Conservation (phyloP, 2,329 filamentous ascomycete species). For the Monascus ruber region DNA sequence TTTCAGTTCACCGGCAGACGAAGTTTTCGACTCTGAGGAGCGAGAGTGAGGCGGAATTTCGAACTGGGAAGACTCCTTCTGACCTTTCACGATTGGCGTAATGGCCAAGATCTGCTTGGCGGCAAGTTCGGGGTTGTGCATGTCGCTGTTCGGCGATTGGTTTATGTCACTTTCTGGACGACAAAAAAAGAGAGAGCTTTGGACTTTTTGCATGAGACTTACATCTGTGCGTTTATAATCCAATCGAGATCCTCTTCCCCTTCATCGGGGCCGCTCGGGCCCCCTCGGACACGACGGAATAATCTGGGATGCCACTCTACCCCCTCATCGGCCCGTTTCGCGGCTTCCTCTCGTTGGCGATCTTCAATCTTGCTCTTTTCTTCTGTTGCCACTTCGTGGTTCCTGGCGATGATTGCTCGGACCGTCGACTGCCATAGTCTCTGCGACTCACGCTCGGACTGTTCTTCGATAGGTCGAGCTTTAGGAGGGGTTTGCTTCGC, state of each 20-base stretch:
- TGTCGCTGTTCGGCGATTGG: slow-evolving; percentile 39
- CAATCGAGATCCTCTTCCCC: slow-evolving; percentile 86
- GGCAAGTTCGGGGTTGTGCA: slow-evolving; percentile 55
- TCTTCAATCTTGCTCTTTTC: slow-evolving; percentile 97
- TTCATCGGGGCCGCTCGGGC: slow-evolving; percentile 59
- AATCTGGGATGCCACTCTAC: slow-evolving; percentile 80
- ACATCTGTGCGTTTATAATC: slow-evolving; percentile 86
- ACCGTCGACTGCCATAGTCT: slow-evolving; percentile 74
- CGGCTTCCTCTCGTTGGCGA: slow-evolving; percentile 77
- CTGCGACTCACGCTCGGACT: slow-evolving; percentile 83
- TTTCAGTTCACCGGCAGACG: no score
- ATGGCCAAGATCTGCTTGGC: slow-evolving; percentile 76
- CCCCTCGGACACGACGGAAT: slow-evolving; percentile 64
- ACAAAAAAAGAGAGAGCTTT: no score
- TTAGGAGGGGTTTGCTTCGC: slow-evolving; percentile 65
- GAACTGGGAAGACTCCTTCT: slow-evolving; percentile 47
- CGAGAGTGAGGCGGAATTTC: slow-evolving; percentile 42
- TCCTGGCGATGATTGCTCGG: slow-evolving; percentile 67
- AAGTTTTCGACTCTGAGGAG: background rate
- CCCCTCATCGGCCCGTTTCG: slow-evolving; percentile 62
- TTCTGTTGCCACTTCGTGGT: slow-evolving; percentile 81
- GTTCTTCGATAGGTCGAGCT: slow-evolving; percentile 69
- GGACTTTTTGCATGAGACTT: slow-evolving; percentile 19
- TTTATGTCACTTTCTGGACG: no score
- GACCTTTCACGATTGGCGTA: slow-evolving; percentile 71